Conservation (phyloP, 345 rosid genomes). For the Gossypium sturtianum region DNA sequence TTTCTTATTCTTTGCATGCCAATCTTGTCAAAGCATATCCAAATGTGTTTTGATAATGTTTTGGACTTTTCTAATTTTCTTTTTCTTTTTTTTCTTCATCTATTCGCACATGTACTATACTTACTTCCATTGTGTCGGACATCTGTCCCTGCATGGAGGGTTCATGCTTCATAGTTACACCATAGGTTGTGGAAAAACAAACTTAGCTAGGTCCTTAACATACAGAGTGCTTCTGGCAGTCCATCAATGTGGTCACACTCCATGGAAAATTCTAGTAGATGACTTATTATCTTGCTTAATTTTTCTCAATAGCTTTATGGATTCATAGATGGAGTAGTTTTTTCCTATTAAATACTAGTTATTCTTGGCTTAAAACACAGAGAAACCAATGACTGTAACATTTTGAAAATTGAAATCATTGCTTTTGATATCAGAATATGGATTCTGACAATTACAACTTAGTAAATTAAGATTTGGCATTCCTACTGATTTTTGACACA, state of each 20-base stretch:
- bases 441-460: neutral
- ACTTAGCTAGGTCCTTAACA: too few species aligned
- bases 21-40: neutral
- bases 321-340: too few species aligned
- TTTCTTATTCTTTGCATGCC: neutral
- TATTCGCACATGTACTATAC: neutral
- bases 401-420: neutral
- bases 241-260: too few species aligned
- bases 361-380: neutral
- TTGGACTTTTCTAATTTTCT: neutral
- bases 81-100: too few species aligned
- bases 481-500: neutral
- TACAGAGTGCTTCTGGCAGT: too few species aligned
- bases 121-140: neutral
- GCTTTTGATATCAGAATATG: neutral
- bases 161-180: neutral
- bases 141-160: neutral
- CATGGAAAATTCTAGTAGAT: too few species aligned
- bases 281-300: too few species aligned
- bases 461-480: neutral
- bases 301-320: neutral
- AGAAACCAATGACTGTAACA: neutral
- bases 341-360: neutral
- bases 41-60: neutral
- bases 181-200: too few species aligned